Conservation (phyloP, 768 basidiomycete genomes). For the Roridomyces roridus region DNA sequence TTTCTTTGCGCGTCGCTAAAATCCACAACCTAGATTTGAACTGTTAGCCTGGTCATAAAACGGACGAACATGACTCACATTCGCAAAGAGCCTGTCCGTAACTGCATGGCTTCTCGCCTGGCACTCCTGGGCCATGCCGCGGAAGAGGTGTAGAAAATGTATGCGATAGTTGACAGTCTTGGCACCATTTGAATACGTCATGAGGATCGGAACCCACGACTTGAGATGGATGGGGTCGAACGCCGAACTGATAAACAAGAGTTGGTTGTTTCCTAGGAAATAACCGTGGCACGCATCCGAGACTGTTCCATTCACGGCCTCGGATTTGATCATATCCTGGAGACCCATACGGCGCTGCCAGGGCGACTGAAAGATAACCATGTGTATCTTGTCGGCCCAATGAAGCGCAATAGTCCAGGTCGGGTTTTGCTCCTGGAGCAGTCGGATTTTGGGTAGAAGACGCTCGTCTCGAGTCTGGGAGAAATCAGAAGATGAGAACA, state of each 20-base stretch:
- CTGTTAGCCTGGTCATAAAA: not conserved
- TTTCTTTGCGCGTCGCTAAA: conserved; percentile 39
- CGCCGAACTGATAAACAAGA: conserved; percentile 37
- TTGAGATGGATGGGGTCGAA: conserved; percentile 29
- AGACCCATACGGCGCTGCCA: conserved; percentile 21
- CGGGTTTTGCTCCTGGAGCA: conserved; percentile 2
- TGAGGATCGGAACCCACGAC: conserved; percentile 40
- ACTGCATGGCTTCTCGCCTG: conserved; percentile 7
- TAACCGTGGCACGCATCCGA: conserved; percentile 43
- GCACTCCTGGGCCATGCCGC: conserved; percentile 31
- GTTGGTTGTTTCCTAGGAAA: conserved; percentile 30
- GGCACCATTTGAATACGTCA: conserved; percentile 40
- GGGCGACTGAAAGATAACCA: conserved; percentile 26
- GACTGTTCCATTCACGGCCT: conserved; percentile 38
- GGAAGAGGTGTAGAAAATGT: conserved; percentile 37
- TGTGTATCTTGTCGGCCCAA: conserved; percentile 6
- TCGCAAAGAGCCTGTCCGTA: conserved; percentile 3
- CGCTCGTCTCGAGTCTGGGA: not conserved
- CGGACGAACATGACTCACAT: not conserved
- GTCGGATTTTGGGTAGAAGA: conserved; percentile 1
- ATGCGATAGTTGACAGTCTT: conserved; percentile 31
- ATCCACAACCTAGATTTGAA: conserved; percentile 36
- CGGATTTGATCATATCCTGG: conserved; percentile 1
- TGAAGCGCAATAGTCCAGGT: conserved; percentile 7
- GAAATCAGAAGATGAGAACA: not conserved